Evolutionary conservation across 495 filamentous ascomycete species (phyloP).

Genomic region (Annulohypoxylon bovei): DNA sequence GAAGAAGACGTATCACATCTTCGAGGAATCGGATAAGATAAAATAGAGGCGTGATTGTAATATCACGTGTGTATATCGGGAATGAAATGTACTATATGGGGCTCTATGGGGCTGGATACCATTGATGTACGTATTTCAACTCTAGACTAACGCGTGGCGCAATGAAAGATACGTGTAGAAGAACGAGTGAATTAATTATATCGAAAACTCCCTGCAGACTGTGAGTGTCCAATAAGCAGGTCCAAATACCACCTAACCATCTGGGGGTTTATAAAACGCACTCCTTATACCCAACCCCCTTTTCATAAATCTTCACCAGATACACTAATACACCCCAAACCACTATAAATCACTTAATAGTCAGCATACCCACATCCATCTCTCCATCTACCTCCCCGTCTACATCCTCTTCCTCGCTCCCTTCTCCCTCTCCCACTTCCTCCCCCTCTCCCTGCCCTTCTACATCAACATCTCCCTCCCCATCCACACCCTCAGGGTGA

Average conservation of each 20-base stretch:
- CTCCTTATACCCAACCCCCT: neutral
- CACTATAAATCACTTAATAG: neutral
- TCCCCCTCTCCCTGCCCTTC: neutral
- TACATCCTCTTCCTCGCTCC: neutral
- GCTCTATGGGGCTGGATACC: neutral
- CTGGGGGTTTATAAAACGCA: too few species aligned
- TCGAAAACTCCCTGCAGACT: neutral
- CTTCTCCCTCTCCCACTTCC: neutral
- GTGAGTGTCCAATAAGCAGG: neutral
- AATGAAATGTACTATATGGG: neutral
- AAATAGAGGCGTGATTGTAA: neutral
- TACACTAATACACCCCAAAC: neutral
- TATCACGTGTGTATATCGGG: neutral
- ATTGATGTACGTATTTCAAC: neutral
- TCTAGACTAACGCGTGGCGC: neutral
- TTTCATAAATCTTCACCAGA: neutral
- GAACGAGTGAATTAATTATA: neutral
- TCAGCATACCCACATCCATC: slow-evolving; percentile 14
- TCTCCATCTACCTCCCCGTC: neutral
- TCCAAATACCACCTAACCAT: neutral
- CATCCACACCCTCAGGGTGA: neutral
- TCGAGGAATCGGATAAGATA: neutral
- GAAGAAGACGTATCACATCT: slow-evolving; percentile 76
- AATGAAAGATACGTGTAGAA: neutral
- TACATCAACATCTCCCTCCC: neutral